Base-by-base conservation (phyloP, 257 asterid genomes). In the Rauvolfia tetraphylla region DNA sequence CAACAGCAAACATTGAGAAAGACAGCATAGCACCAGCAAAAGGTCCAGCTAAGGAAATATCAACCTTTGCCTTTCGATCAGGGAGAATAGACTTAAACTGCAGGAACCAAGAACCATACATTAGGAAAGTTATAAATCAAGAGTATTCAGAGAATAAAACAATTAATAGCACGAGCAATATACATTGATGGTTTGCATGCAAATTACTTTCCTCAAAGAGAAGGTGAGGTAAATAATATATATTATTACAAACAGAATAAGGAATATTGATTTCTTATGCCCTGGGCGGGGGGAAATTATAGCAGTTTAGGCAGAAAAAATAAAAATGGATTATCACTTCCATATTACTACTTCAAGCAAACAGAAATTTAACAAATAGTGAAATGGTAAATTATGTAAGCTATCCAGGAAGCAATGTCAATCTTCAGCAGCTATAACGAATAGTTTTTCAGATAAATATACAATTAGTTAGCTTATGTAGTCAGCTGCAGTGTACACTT, bases 11-110 rank as follows among this genome's bases (percentile, higher is more conserved):
- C 96, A 95, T 91, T 31, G 93, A 90, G 77, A 90, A 81, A 73
- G 99, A 93, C 79, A 93, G 74, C 38, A 96, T 84, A 80, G 94
- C 97, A 68, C 99, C 98, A 44, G 96, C 94, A 66, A 87, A 81
- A 72, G 98, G 99, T 59, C 98, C 99, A 14, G 96, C 95, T 79
- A 95, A 66, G 66, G 99, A 91, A 79, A 95, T 86, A 83, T 95
- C 99, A 51, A 95, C 91, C 81, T 88, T 84, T 70, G 98, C 87
- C 81, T 90, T 93, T 38, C 93, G 96, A 87, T 95, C 97, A 42
- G 97, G 99, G 69, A 95, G 97, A 86, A 95, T 93, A 34, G 99
- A 95, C 84, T 91, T 95, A 91, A 95, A 93, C 99, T 95, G 82
- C 88, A 84, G 71, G 82, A 80, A 11, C 76, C 78, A 84, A 79